phyloP scores from a whole-genome alignment of 495 filamentous ascomycete species.

The Beverwykella pulmonaria region DNA sequence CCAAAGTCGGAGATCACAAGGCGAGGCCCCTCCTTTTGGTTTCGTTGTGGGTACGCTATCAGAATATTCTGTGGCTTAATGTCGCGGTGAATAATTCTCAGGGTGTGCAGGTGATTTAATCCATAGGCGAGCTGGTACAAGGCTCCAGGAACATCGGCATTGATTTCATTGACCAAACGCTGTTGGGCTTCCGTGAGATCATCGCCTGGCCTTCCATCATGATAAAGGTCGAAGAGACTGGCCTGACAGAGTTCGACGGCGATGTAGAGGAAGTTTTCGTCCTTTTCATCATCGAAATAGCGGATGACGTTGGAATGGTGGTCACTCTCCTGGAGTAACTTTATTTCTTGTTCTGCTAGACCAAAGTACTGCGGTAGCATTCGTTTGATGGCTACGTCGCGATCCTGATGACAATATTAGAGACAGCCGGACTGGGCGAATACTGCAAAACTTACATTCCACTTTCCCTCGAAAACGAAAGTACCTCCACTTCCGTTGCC shows the following conservation, averaged over 20 bases:
- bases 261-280: conserved; percentile 92
- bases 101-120: conserved; percentile 81
- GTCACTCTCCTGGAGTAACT: conserved; percentile 86
- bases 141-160: conserved; percentile 61
- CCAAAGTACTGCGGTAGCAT: conserved; percentile 96
- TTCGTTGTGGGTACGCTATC: conserved; percentile 60
- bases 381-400: conserved; percentile 92
- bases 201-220: conserved; percentile 44
- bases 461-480: conserved; percentile 48
- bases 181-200: conserved; percentile 36
- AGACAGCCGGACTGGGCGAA: neutral
- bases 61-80: conserved; percentile 97
- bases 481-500: conserved; percentile 51
- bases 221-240: conserved; percentile 84
- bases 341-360: conserved; percentile 91
- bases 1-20: conserved; percentile 97
- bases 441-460: conserved; percentile 38
- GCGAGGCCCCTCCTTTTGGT: conserved; percentile 59
- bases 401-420: conserved; percentile 55
- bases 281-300: conserved; percentile 88
- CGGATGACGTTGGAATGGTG: conserved; percentile 96
- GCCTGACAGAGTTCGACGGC: conserved; percentile 94
- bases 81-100: conserved; percentile 95
- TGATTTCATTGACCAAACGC: conserved; percentile 57
- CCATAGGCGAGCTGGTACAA: conserved; percentile 86